These are phyloP conservation scores for Iris pallida DNA, from an alignment of 116 monocot genomes.

Conservation along the genomic window DNA sequence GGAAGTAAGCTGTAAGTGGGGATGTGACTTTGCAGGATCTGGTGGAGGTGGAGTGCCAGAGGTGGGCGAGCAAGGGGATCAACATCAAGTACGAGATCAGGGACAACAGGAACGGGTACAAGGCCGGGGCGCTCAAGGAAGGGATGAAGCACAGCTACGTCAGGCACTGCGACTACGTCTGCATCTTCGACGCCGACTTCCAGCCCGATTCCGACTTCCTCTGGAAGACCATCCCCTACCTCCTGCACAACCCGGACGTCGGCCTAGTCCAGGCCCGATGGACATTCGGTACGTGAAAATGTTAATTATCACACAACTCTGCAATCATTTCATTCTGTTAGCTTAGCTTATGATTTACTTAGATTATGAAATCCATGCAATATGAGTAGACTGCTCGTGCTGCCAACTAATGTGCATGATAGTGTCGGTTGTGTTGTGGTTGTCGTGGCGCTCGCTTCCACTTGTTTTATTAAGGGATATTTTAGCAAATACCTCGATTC, in stretches of 20 bases:
- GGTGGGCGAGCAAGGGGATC: slow-evolving; percentile 78
- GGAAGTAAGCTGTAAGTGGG: background rate
- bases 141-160: slow-evolving; percentile 77
- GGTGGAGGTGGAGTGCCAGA: slow-evolving; percentile 71
- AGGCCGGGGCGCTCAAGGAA: slow-evolving; percentile 71
- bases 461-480: no score
- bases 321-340: no score
- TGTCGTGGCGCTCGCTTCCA: no score
- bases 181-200: slow-evolving; percentile 88
- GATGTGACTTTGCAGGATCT: slow-evolving; percentile 37
- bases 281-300: slow-evolving; percentile 55
- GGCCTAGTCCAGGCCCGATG: slow-evolving; percentile 83
- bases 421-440: no score
- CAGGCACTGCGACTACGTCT: slow-evolving; percentile 65
- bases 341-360: no score
- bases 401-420: no score
- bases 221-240: slow-evolving; percentile 63
- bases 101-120: slow-evolving; percentile 70
- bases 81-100: slow-evolving; percentile 70
- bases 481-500: no score
- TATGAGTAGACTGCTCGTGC: no score
- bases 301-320: no score
- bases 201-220: slow-evolving; percentile 86
- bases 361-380: no score
- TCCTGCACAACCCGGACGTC: slow-evolving; percentile 59